A percentile compares a stretch with the other conserved stretches of the same genome.
Evolutionary conservation across 768 basidiomycete species (phyloP).

Genomic region (Russula olivacea): DNA sequence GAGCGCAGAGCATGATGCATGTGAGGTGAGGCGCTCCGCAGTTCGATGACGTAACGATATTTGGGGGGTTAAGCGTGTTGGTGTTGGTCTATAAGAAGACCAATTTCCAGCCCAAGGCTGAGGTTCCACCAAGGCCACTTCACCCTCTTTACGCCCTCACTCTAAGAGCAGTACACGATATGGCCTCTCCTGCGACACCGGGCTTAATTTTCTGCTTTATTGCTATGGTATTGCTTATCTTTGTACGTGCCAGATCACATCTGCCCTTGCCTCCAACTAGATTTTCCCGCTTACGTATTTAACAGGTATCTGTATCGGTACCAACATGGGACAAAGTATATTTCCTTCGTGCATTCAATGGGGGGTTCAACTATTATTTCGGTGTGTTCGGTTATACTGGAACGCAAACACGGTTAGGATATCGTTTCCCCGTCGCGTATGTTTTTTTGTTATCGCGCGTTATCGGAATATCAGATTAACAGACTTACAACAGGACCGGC

Average conservation of each 20-base stretch:
- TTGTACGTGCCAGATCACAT: slow-evolving; percentile 42
- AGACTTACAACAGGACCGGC: slow-evolving; percentile 33
- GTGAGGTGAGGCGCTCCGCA: not conserved
- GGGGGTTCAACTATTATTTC: slow-evolving; percentile 42
- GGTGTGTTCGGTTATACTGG: slow-evolving; percentile 79
- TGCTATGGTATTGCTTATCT: slow-evolving; percentile 62
- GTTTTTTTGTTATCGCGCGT: slow-evolving; percentile 25
- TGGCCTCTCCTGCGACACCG: slow-evolving; percentile 58
- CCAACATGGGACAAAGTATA: slow-evolving; percentile 70
- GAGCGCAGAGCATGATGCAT: not conserved
- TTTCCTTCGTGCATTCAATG: slow-evolving; percentile 52
- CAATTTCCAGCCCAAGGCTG: not conserved
- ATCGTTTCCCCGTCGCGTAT: slow-evolving; percentile 47
- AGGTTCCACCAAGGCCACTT: too few relatives aligned
- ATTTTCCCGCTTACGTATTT: not conserved
- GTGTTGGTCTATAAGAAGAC: not conserved
- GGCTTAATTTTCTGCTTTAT: slow-evolving; percentile 68
- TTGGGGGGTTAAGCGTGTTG: not conserved
- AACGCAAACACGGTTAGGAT: slow-evolving; percentile 50
- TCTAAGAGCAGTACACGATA: slow-evolving; percentile 19
- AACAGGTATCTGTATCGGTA: slow-evolving; percentile 60
- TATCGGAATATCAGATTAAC: slow-evolving; percentile 1
- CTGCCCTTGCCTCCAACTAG: not conserved
- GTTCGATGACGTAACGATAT: not conserved
- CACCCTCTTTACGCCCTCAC: not conserved